These are phyloP conservation scores for Alnus glutinosa DNA, from an alignment of 306 rosid genomes.

Conservation along the genomic window DNA sequence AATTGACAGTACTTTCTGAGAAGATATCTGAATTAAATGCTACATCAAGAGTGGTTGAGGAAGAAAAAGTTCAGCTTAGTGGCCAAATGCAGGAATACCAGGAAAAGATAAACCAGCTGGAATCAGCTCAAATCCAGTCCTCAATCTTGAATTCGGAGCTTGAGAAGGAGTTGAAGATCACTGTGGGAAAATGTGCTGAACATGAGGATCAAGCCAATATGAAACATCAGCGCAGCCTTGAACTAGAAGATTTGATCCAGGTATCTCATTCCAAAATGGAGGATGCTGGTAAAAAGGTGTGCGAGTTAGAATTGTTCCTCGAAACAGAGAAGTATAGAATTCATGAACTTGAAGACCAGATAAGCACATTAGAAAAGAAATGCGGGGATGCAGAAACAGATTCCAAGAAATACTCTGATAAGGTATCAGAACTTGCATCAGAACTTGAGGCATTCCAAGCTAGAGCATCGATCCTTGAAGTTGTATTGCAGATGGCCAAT, in stretches of 20 bases:
- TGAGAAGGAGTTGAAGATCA: too few relatives aligned
- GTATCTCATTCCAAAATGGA: conserved; percentile 68
- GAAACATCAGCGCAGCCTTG: too few relatives aligned
- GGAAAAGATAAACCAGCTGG: too few relatives aligned
- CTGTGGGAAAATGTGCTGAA: too few relatives aligned
- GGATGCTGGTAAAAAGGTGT: conserved; percentile 57
- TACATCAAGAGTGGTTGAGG: too few relatives aligned
- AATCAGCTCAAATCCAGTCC: too few relatives aligned
- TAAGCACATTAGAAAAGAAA: conserved; percentile 61
- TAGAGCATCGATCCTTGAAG: conserved; percentile 60
- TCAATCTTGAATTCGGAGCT: too few relatives aligned
- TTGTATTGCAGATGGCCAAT: conserved; percentile 49
- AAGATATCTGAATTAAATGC: conserved; percentile 46
- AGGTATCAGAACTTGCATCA: conserved; percentile 53
- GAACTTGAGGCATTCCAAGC: conserved; percentile 79
- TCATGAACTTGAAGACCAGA: conserved; percentile 87
- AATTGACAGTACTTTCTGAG: conserved; percentile 55
- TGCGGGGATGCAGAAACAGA: conserved; percentile 55
- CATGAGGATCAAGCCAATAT: too few relatives aligned
- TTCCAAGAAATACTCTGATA: conserved; percentile 48
- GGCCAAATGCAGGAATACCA: too few relatives aligned
- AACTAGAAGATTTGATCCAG: conserved; percentile 82
- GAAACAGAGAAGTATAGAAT: conserved; percentile 89
- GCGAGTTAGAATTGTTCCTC: conserved; percentile 81
- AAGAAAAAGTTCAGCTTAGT: too few relatives aligned